These are phyloP conservation scores for Neurospora sp. DNA, from an alignment of 495 filamentous ascomycete species.

Conservation along the genomic window DNA sequence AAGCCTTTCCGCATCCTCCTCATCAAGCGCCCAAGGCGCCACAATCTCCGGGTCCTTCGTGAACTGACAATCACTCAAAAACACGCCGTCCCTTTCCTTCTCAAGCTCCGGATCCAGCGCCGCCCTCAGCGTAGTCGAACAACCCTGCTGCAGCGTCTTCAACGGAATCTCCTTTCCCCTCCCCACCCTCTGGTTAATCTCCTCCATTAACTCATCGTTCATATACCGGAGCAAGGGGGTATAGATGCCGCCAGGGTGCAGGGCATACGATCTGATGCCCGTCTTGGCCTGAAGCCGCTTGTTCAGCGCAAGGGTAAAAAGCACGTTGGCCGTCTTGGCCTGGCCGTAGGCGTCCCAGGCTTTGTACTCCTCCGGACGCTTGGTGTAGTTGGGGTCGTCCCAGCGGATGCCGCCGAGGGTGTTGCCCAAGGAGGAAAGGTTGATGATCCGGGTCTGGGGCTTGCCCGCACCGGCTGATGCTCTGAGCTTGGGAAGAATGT, in stretches of 20 bases:
- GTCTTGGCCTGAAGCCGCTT: constrained; percentile 21
- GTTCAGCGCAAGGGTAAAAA: constrained; percentile 43
- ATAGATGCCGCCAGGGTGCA: constrained; percentile 37
- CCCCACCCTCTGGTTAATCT: constrained; percentile 19
- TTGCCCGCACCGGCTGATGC: constrained; percentile 9
- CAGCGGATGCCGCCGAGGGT: constrained; percentile 32
- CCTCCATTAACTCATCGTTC: constrained; percentile 11
- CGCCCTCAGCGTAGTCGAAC: constrained; percentile 29
- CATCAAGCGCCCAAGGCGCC: constrained; percentile 33
- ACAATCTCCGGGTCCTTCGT: constrained; percentile 19
- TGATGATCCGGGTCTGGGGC: constrained; percentile 20
- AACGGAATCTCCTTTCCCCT: not conserved
- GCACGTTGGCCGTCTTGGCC: constrained; percentile 48
- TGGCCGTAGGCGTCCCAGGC: constrained; percentile 43
- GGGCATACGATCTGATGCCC: constrained; percentile 22
- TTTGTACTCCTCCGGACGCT: constrained; percentile 24
- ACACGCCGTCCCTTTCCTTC: constrained; percentile 23
- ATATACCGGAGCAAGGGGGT: constrained; percentile 22
- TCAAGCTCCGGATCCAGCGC: constrained; percentile 28
- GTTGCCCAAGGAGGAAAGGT: constrained; percentile 32
- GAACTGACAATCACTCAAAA: constrained; percentile 28
- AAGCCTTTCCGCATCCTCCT: constrained; percentile 28
- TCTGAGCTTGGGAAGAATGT: constrained; percentile 39
- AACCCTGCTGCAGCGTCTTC: constrained; percentile 34
- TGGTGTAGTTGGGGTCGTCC: constrained; percentile 40